Evolutionary conservation across 768 basidiomycete genomes (phyloP), one percentile per base, ranked within the genome.

Genomic region (Panaeolus papilionaceus): DNA sequence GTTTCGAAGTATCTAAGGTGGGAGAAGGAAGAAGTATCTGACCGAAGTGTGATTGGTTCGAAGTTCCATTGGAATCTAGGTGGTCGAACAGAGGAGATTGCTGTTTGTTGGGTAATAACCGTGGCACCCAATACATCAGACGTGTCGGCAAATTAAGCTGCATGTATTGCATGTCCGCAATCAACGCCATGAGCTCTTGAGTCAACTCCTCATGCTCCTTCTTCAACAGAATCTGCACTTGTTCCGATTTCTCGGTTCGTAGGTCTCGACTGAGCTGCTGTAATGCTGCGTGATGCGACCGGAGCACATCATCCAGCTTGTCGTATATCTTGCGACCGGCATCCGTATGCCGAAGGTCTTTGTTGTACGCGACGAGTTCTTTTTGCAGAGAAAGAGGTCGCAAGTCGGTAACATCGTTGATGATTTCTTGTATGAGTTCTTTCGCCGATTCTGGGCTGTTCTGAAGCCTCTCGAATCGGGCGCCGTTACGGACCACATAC

Each of bases 381-480:
- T 47, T 62, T 38, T 68, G 68, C 0, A 68, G n/a, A 4, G 26
- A 61, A 20, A 68, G 64, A 9, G 64, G 58, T 10, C 3, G 18
- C 8, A 9, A 5, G 8, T 45, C 51, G 2, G 18, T 63, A 1
- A 40, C 18, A 4, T 65, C 33, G 6, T 39, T 40, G 12, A 68
- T 16, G 40, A 66, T 62, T 14, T 40, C 61, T 11, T 33, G n/a
- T 23, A 68, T 54, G 1, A 68, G 61, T 5, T 45, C 44, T n/a
- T 38, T 33, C 9, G 64, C 68, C n/a, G 68, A 68, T 11, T 26
- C 42, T 2, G 45, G 44, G 28, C 39, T 38, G 1, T 62, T n/a
- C 26, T 26, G 68, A 38, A 69, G 72, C 18, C 66, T 49, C 2
- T 5, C 38, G 18, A 71, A 38, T 16, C 12, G 7, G 0, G 70